Conservation (phyloP, 345 rosid genomes). For the Arabidopsis thaliana region TAIR10.1 NC_003075.7:10224001-10224500, state of each 20-base stretch:
- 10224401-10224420: slow-evolving; percentile 31
- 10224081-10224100: background rate
- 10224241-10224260: background rate
- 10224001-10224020: background rate
- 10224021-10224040: too few species aligned
- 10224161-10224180: background rate
- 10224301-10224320: slow-evolving; percentile 1
- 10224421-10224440: too few species aligned
- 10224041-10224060: background rate
- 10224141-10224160: background rate
- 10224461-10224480: too few species aligned
- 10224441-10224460: too few species aligned
- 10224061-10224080: background rate
- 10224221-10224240: background rate
- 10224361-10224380: slow-evolving; percentile 77
- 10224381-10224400: slow-evolving; percentile 72
- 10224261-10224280: background rate
- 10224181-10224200: background rate
- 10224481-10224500: too few species aligned
- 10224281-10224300: background rate
- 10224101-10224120: background rate
- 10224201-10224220: background rate
- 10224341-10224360: slow-evolving; percentile 57
- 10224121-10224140: background rate
- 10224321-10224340: background rate